These are phyloP conservation scores for Yarrowia galli DNA, from an alignment of 1,139 yeast genomes.

Conservation along the genomic window DNA sequence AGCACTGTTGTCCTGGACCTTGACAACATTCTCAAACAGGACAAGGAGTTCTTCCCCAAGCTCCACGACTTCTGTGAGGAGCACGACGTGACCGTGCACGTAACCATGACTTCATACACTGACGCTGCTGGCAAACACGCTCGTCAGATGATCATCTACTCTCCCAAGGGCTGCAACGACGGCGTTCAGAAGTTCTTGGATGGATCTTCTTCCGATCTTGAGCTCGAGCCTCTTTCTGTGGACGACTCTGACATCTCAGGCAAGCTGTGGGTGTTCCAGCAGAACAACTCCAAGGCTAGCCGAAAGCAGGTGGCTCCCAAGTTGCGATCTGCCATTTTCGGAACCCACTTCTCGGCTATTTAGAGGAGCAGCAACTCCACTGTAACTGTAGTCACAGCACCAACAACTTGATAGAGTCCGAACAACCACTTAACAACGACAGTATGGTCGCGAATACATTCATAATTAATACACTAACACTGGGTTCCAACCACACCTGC, in stretches of 20 bases:
- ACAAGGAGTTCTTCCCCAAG: conserved; percentile 54
- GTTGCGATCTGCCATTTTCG: conserved; percentile 45
- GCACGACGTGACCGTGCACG: conserved; percentile 59
- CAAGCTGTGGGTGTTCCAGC: conserved; percentile 55
- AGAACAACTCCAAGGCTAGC: conserved; percentile 66
- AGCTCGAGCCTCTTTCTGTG: conserved; percentile 44
- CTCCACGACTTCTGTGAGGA: conserved; percentile 53
- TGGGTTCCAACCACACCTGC: not conserved
- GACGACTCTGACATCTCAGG: not conserved
- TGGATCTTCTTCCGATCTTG: conserved; percentile 49
- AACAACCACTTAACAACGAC: too few relatives aligned
- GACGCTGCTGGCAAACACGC: conserved; percentile 56
- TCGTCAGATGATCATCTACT: conserved; percentile 63
- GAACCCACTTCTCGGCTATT: conserved; percentile 41
- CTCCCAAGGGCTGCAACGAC: conserved; percentile 43
- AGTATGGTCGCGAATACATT: not conserved
- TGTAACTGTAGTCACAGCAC: too few relatives aligned
- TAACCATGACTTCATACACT: conserved; percentile 69
- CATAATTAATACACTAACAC: conserved; percentile 12
- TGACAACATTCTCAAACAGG: conserved; percentile 59
- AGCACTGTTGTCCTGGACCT: conserved; percentile 75
- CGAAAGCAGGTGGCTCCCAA: conserved; percentile 87
- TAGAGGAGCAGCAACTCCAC: too few relatives aligned
- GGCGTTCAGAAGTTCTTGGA: conserved; percentile 50
- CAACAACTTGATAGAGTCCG: too few relatives aligned